Percentiles rank a stretch among this genome's conserved stretches.
Conservation (phyloP, 140 eudicot species). For the Oenanthe javanica region DNA sequence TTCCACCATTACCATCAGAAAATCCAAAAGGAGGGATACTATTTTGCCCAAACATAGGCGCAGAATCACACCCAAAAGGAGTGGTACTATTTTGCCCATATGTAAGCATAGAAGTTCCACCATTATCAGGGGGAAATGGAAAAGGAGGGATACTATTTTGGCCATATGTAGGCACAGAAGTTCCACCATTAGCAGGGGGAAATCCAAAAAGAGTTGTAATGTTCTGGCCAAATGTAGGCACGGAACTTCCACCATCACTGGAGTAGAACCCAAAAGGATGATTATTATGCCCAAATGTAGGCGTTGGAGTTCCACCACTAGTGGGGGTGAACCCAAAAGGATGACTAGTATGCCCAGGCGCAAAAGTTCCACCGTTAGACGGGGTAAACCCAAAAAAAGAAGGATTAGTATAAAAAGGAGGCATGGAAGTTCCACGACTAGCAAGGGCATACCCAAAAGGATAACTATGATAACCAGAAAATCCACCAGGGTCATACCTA, state of each 20-base stretch:
- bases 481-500: neutral
- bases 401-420: too few relatives aligned
- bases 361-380: neutral
- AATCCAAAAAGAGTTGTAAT: too few relatives aligned
- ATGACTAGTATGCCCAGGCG: neutral
- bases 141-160: neutral
- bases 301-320: neutral
- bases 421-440: neutral
- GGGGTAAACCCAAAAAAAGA: too few relatives aligned
- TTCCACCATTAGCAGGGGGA: too few relatives aligned
- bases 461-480: neutral
- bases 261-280: neutral
- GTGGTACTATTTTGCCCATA: neutral
- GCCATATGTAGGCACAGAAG: neutral
- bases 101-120: neutral
- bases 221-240: neutral
- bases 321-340: neutral
- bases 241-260: neutral
- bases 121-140: neutral
- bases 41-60: neutral
- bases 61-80: neutral
- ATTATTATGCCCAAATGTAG: neutral
- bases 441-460: neutral
- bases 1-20: neutral
- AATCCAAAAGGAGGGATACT: neutral